Conservation (phyloP, 1,284 basidiomycete species). For the Cryptococcus sp. region DNA sequence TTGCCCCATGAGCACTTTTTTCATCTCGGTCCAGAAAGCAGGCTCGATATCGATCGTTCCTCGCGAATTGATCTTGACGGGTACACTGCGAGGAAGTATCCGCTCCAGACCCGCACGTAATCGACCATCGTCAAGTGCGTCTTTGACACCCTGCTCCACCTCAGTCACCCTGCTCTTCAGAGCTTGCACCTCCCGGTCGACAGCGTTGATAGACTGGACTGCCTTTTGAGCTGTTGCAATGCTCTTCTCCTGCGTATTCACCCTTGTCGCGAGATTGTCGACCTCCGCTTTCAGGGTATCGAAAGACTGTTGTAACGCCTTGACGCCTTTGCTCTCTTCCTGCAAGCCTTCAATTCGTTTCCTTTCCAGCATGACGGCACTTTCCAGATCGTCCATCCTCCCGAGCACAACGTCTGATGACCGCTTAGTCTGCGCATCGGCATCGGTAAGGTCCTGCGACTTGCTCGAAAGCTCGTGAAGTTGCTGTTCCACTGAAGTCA, state of each 20-base stretch:
- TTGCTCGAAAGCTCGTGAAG: conserved; percentile 41
- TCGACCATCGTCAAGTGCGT: conserved; percentile 42
- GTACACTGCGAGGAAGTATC: conserved; percentile 53
- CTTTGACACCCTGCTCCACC: conserved; percentile 63
- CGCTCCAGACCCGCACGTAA: conserved; percentile 49
- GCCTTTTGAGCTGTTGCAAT: conserved; percentile 4
- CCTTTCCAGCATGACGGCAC: conserved; percentile 58
- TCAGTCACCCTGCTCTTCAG: conserved; percentile 59
- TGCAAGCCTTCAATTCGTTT: conserved; percentile 15
- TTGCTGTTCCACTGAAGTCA: conserved; percentile 55
- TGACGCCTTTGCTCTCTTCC: conserved; percentile 13
- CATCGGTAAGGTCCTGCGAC: conserved; percentile 20
- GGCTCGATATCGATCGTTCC: conserved; percentile 55
- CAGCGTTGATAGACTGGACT: conserved; percentile 13
- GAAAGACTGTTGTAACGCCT: conserved; percentile 16
- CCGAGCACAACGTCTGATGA: conserved; percentile 14
- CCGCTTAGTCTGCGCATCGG: conserved; percentile 15
- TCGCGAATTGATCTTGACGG: conserved; percentile 49
- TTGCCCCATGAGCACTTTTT: conserved; percentile 52
- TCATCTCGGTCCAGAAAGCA: conserved; percentile 56
- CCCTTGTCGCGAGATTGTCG: conserved; percentile 60
- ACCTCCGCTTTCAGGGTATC: conserved; percentile 59
- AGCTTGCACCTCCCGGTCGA: conserved; percentile 27
- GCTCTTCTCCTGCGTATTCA: conserved; percentile 27
- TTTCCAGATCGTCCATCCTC: conserved; percentile 59